Base-by-base conservation (phyloP, 176 grass and related monocot species). In the Aegilops tauschii region DNA sequence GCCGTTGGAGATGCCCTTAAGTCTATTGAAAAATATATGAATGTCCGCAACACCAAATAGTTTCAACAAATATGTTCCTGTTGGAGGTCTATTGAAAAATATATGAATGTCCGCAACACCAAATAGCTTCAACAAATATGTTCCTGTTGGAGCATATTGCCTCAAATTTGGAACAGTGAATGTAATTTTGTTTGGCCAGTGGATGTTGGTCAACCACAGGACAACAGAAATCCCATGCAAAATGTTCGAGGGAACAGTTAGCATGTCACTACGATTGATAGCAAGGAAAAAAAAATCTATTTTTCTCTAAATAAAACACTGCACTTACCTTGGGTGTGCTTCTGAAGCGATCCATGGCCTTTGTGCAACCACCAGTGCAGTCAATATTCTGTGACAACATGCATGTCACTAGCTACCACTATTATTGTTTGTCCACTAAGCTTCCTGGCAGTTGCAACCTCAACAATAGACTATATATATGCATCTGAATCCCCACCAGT, bases 301-400 rank as follows among this genome's bases (percentile, higher is more conserved):
- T 47, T 23, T 47, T 73, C 44, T 73, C 25, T 47, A 23, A 39
- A 73, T 45, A 73, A 74, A 74, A 73, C 47, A 50, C 5, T 50
- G 47, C 47, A 50, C 8, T 49, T 9, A 50, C 42, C 28, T 52
- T 28, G 13, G 8, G 9, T 52, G 44, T 52, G 44, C 44, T 76
- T 31, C 45, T 76, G 18, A 76, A 76, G 73, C 49, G 45, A 76
- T 31, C 73, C 1, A 20, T 52, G 44, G 73, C 73, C 44, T 76
- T 52, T 76, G 25, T 52, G 42, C 73, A 52, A 76, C 73, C 25
- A 76, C 73, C 27, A 76, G 14, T 52, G 14, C 29, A 5, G 44
- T 6, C 73, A 52, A 76, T 76, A 76, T 76, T 76, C 44, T 31
- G 31, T 76, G 44, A 29, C 14, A 76, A 52, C 73, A 76, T 76